A percentile compares a stretch with the other conserved stretches of the same genome.
Conservation (phyloP, 1,284 basidiomycete genomes). For the Phylloboletellus chloephorus region DNA sequence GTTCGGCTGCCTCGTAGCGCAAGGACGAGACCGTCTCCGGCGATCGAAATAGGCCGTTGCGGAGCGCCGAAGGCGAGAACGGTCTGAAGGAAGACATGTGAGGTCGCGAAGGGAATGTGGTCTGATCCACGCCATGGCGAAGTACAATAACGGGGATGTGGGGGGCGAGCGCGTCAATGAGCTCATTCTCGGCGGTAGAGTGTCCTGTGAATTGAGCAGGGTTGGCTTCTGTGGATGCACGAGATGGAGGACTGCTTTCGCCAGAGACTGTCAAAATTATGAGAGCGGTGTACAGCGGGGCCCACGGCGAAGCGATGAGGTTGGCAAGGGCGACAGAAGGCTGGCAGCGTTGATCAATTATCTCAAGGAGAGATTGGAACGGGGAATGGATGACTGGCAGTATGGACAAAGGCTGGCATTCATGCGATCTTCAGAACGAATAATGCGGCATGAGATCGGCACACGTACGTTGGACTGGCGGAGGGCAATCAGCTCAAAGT, state of each 20-base stretch:
- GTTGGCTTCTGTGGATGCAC: constrained; percentile 1
- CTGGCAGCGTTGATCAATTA: constrained; percentile 45
- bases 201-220: constrained; percentile 23
- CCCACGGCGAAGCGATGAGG: constrained; percentile 49
- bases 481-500: constrained; percentile 51
- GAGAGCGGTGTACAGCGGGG: constrained; percentile 54
- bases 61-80: constrained; percentile 44
- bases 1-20: constrained; percentile 57
- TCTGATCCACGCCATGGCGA: constrained; percentile 33
- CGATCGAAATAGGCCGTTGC: constrained; percentile 53
- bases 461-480: constrained; percentile 24
- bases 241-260: constrained; percentile 26
- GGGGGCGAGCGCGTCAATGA: constrained; percentile 47
- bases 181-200: constrained; percentile 36
- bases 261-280: constrained; percentile 48
- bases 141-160: constrained; percentile 56
- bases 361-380: constrained; percentile 46
- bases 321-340: constrained; percentile 47
- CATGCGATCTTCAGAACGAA: constrained; percentile 10
- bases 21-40: constrained; percentile 52
- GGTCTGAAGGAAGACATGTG: constrained; percentile 53
- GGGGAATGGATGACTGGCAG: constrained; percentile 50
- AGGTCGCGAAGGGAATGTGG: constrained; percentile 24
- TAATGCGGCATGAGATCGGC: neutral
- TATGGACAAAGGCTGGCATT: constrained; percentile 26